Conservation (phyloP, 352 stramenopile genomes). For the Phytophthora megakarya region DNA sequence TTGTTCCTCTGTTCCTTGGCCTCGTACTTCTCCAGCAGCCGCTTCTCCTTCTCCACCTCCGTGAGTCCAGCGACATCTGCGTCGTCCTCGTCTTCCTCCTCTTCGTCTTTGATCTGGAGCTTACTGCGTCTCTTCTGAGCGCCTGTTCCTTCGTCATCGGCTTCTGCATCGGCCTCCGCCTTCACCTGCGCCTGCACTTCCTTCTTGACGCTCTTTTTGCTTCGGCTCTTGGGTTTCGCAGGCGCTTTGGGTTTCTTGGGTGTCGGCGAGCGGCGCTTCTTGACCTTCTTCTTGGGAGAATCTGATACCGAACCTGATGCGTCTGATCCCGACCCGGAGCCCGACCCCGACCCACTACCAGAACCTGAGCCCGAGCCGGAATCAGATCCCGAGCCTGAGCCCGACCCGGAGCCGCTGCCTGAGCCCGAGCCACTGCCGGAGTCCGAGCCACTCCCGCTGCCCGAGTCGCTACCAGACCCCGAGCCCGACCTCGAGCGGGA, state of each 20-base stretch:
- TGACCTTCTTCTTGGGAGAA: conserved; percentile 55
- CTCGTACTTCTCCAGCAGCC: conserved; percentile 87
- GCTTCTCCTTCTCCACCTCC: conserved; percentile 89
- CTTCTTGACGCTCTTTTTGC: conserved; percentile 39
- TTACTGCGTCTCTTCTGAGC: conserved; percentile 37
- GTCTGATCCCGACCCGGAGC: conserved; percentile 38
- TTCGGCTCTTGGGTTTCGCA: conserved; percentile 37
- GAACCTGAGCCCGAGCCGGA: conserved; percentile 44
- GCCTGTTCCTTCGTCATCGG: conserved; percentile 55
- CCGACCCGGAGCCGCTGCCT: conserved; percentile 37
- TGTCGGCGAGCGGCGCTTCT: conserved; percentile 40
- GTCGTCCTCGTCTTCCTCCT: conserved; percentile 62
- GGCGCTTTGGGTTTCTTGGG: conserved; percentile 45
- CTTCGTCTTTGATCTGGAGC: conserved; percentile 43
- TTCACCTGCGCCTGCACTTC: conserved; percentile 43
- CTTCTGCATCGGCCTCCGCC: conserved; percentile 55
- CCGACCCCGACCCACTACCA: conserved; percentile 41
- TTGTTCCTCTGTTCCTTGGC: conserved; percentile 83
- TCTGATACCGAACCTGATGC: conserved; percentile 30
- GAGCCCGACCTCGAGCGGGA: conserved; percentile 51
- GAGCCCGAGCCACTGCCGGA: conserved; percentile 46
- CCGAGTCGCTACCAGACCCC: conserved; percentile 38
- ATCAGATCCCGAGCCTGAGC: conserved; percentile 40
- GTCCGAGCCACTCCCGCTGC: conserved; percentile 41
- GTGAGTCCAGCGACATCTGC: conserved; percentile 72